Conservation (phyloP, 345 rosid species). For the Eutrema japonicum region DNA sequence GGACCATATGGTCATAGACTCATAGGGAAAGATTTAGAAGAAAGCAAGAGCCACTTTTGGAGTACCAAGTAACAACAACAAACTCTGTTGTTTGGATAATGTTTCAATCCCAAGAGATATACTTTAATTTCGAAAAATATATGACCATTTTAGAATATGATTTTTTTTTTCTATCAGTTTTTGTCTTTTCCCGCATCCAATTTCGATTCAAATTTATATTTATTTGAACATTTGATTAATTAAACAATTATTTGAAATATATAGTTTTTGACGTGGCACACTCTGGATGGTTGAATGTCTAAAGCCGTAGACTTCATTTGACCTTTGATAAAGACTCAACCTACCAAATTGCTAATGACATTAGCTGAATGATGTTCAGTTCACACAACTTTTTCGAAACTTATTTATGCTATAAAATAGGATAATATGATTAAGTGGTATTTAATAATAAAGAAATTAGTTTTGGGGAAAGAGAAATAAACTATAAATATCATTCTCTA, state of each 20-base stretch:
- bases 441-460: no score
- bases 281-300: not conserved
- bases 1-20: not conserved
- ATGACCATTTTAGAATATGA: constrained; percentile 2
- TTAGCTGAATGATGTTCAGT: not conserved
- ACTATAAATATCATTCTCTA: no score
- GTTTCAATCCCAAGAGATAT: constrained; percentile 57
- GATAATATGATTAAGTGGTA: no score
- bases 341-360: not conserved
- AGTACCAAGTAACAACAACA: not conserved
- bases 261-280: not conserved
- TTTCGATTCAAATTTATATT: no score
- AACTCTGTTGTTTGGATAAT: constrained; percentile 38
- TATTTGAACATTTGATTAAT: no score
- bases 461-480: no score
- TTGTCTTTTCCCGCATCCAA: not conserved
- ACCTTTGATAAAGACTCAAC: constrained; percentile 9
- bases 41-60: not conserved
- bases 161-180: not conserved
- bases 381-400: no score
- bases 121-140: constrained; percentile 62
- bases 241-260: not conserved
- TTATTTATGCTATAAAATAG: no score
- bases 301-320: not conserved
- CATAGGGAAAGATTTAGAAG: not conserved